Evolutionary conservation across 768 basidiomycete genomes (phyloP), one percentile per base, ranked within the genome.

Genomic region (Roridomyces roridus): DNA sequence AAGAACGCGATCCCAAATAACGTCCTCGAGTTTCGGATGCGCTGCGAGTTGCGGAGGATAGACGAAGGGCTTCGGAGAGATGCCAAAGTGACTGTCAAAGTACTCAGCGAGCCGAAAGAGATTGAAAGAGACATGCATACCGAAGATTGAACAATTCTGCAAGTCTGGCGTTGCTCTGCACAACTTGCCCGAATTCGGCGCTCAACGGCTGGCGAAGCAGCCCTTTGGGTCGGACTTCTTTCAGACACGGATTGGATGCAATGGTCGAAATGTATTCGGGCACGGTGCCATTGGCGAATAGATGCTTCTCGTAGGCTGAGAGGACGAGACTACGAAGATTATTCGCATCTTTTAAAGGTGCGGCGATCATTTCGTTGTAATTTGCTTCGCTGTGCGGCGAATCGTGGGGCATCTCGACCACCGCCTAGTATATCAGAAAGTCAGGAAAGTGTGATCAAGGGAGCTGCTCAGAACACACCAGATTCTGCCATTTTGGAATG

Each of bases 1-100:
- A 2, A 54, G 29, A 11, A 49, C 40, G 18, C 54, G 46, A 34
- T 46, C 48, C 46, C 54, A 55, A 40, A 55, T 55, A 2, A 41
- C n/a, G 7, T 54, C 52, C 21, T 54, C 52, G 23, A n/a, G 36
- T n/a, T 24, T 5, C 12, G 36, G 37, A 29, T 47, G 28, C 2
- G 45, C 52, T 11, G 44, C 25, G 17, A 54, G 45, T 12, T 36
- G 51, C 7, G 39, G 17, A 12, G 52, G 52, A 23, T 40, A 46
- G 6, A 35, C 21, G 28, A 46, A 47, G 15, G 51, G 40, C 3
- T 6, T 29, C 3, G 4, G n/a, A 9, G 11, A 11, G 12, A 17
- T 23, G 43, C 2, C 21, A 24, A 44, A 23, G 43, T 15, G 10
- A 17, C 17, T 44, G 20, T 14, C 31, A 34, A 34, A 23, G 18